Conservation (phyloP, 164 flowering plant genomes). For the Sextonia rubra region DNA sequence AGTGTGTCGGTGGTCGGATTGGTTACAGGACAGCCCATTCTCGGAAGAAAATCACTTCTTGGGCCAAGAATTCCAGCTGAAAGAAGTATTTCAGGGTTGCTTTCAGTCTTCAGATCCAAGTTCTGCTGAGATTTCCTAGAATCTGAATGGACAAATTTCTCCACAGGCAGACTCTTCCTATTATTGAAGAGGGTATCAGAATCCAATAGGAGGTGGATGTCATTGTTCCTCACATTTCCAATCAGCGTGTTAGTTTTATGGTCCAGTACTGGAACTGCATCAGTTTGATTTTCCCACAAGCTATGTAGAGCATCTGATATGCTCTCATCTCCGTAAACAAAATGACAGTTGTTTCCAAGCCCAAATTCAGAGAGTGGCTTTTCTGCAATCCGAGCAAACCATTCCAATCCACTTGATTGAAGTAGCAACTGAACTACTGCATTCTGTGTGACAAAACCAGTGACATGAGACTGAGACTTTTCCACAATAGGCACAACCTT, state of each 20-base stretch:
- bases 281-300: constrained; percentile 21
- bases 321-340: constrained; percentile 28
- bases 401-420: constrained; percentile 41
- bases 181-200: constrained; percentile 21
- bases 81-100: constrained; percentile 18
- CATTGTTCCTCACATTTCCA: constrained; percentile 31
- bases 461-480: constrained; percentile 14
- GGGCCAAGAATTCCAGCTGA: constrained; percentile 25
- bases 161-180: constrained; percentile 23
- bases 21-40: constrained; percentile 32
- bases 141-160: constrained; percentile 31
- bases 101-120: constrained; percentile 12
- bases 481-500: constrained; percentile 36
- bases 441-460: constrained; percentile 38
- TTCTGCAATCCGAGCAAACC: constrained; percentile 43
- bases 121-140: background rate
- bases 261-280: constrained; percentile 30
- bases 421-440: constrained; percentile 36
- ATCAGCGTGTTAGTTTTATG: constrained; percentile 22
- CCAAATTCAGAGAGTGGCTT: constrained; percentile 31
- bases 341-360: constrained; percentile 26
- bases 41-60: constrained; percentile 18
- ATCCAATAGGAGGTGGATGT: constrained; percentile 29
- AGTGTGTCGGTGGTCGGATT: constrained; percentile 33
- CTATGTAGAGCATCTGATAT: constrained; percentile 25